phyloP scores from a whole-genome alignment of 257 asterid genomes.

The Capsicum chinense region DNA sequence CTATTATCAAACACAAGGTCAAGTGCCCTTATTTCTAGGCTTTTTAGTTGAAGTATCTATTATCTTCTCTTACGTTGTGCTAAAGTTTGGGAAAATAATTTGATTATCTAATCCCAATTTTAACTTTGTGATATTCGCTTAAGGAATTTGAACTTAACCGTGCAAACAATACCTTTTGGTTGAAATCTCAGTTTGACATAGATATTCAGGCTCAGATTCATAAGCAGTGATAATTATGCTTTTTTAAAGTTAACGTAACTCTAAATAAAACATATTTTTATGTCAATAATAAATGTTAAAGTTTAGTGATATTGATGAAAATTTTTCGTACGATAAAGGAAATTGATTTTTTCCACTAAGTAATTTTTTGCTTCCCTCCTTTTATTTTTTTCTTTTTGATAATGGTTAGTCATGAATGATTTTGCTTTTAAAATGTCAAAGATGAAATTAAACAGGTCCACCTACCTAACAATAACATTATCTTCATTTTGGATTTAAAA shows the following conservation, averaged over 20 bases:
- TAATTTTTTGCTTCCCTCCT: background rate
- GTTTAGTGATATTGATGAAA: background rate
- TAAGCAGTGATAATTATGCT: no score
- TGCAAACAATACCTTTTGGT: no score
- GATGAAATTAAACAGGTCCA: background rate
- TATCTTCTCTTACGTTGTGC: background rate
- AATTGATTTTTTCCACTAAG: background rate
- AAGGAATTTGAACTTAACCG: background rate
- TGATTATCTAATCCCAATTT: background rate
- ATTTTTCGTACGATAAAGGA: background rate
- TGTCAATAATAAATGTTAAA: no score
- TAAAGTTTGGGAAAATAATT: background rate
- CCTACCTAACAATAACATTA: constrained; percentile 20
- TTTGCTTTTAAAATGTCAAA: background rate
- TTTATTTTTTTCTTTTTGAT: background rate
- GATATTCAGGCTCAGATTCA: no score
- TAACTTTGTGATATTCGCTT: background rate
- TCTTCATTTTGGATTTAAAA: background rate
- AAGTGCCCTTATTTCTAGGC: background rate
- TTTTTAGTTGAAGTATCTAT: background rate
- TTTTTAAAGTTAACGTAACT: background rate
- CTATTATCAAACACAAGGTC: background rate
- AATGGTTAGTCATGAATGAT: background rate
- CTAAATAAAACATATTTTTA: background rate
- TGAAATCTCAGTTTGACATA: no score